Percentiles rank a stretch among this genome's conserved stretches.
Conservation (phyloP, 306 rosid species). For the Castanospermum australe region DNA sequence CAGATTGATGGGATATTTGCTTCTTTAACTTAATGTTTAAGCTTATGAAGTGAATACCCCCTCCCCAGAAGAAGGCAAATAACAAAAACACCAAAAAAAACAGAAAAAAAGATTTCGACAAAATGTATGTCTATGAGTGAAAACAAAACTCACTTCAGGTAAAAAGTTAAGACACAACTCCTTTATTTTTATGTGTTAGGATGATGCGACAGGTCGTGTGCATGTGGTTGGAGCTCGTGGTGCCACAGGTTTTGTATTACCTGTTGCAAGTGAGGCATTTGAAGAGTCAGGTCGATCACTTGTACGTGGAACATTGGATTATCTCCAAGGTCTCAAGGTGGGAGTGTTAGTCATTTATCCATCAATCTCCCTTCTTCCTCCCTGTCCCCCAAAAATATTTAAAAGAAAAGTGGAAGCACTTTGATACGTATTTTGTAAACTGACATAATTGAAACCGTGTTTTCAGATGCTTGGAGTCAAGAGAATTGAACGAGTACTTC, state of each 20-base stretch:
- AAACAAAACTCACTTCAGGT: slow-evolving; percentile 29
- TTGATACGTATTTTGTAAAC: slow-evolving; percentile 8
- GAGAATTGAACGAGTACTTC: slow-evolving; percentile 91
- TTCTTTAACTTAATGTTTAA: slow-evolving; percentile 11
- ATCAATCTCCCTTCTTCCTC: not conserved
- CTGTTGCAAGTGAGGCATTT: slow-evolving; percentile 87
- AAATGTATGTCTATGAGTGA: slow-evolving; percentile 40
- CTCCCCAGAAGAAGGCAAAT: not conserved
- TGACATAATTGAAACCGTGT: not conserved
- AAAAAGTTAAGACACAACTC: slow-evolving; percentile 17
- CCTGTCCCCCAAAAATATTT: not conserved
- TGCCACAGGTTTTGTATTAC: slow-evolving; percentile 85
- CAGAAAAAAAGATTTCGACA: slow-evolving; percentile 20
- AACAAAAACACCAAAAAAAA: not conserved
- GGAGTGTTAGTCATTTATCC: slow-evolving; percentile 53
- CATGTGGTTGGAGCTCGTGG: slow-evolving; percentile 88
- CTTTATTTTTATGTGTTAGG: slow-evolving; percentile 47
- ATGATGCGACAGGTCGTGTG: slow-evolving; percentile 84
- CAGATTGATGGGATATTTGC: not conserved
- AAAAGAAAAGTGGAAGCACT: slow-evolving; percentile 8
- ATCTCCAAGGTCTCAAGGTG: slow-evolving; percentile 99
- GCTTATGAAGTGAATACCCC: not conserved
- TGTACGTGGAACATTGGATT: slow-evolving; percentile 95
- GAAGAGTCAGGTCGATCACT: slow-evolving; percentile 97
- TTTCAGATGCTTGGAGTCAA: slow-evolving; percentile 95